Conservation (phyloP, 768 basidiomycete genomes). For the Galerina marginata region DNA sequence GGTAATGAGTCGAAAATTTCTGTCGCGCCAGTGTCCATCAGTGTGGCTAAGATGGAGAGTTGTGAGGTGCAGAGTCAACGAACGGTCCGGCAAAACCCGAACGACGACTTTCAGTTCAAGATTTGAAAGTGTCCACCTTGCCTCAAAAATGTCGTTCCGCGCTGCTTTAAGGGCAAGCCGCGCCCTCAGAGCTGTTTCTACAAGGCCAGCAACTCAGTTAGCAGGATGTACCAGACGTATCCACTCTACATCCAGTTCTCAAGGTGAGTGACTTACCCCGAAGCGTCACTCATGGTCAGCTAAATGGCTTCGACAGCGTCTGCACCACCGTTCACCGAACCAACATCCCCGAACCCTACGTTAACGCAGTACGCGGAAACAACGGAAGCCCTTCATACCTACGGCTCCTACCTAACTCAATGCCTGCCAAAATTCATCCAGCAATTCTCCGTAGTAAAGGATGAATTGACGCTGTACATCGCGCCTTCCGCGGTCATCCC, state of each 20-base stretch:
- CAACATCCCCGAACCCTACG: slow-evolving; percentile 88
- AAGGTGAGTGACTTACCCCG: slow-evolving; percentile 45
- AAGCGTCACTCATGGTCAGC: slow-evolving; percentile 17
- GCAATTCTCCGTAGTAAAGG: slow-evolving; percentile 96
- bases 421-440: slow-evolving; percentile 97
- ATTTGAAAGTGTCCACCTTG: slow-evolving; percentile 21
- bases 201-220: slow-evolving; percentile 35
- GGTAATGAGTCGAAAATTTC: slow-evolving; percentile 85
- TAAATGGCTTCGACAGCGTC: slow-evolving; percentile 49
- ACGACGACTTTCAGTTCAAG: slow-evolving; percentile 18
- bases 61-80: slow-evolving; percentile 9
- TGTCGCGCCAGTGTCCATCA: slow-evolving; percentile 20
- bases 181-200: slow-evolving; percentile 45
- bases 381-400: slow-evolving; percentile 83
- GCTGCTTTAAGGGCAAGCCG: slow-evolving; percentile 48
- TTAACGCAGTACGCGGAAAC: slow-evolving; percentile 72
- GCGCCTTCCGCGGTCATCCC: slow-evolving; percentile 83
- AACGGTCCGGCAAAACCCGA: slow-evolving; percentile 42
- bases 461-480: slow-evolving; percentile 91
- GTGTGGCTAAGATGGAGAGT: slow-evolving; percentile 21
- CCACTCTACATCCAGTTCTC: slow-evolving; percentile 50
- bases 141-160: slow-evolving; percentile 40
- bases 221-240: slow-evolving; percentile 43
- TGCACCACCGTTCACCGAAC: slow-evolving; percentile 83
- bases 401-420: slow-evolving; percentile 91